phyloP scores from a whole-genome alignment of 176 grass and related monocot genomes.

The Lolium rigidum region DNA sequence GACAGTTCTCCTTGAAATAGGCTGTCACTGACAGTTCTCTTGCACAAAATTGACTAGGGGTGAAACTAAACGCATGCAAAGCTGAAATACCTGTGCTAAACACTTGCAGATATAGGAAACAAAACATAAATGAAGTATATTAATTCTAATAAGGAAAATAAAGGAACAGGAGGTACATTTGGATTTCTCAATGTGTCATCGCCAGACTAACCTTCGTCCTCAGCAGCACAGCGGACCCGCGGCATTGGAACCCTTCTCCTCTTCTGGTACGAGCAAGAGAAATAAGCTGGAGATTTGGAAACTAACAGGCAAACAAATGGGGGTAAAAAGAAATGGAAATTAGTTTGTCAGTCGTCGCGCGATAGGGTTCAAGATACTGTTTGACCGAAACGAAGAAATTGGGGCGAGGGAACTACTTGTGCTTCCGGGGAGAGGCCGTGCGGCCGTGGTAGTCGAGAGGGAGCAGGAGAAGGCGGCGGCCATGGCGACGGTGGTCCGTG shows the following conservation, averaged over 20 bases:
- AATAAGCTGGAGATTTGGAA: conserved; percentile 24
- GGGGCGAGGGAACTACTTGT: conserved; percentile 9
- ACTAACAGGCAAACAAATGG: background rate
- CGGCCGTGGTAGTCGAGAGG: background rate
- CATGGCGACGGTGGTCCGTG: conserved; percentile 33
- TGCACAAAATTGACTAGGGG: background rate
- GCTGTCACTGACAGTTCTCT: background rate
- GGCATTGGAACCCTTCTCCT: conserved; percentile 20
- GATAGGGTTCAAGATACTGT: background rate
- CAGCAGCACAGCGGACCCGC: conserved; percentile 34
- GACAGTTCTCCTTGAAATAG: background rate
- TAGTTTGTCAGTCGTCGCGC: background rate
- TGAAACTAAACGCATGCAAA: background rate
- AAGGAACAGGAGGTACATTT: background rate
- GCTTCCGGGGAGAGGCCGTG: background rate
- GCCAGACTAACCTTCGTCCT: conserved; percentile 45
- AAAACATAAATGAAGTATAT: background rate
- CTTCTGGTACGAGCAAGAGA: background rate
- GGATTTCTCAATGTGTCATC: background rate
- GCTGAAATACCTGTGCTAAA: background rate
- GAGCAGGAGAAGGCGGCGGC: background rate
- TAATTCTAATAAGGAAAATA: conserved; percentile 10
- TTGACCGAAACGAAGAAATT: background rate
- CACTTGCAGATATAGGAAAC: background rate
- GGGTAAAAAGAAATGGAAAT: background rate